Evolutionary conservation across 192 early-diverging fungal genomes (phyloP), one percentile per base, ranked within the genome.

Genomic region (Entomortierella beljakovae): DNA sequence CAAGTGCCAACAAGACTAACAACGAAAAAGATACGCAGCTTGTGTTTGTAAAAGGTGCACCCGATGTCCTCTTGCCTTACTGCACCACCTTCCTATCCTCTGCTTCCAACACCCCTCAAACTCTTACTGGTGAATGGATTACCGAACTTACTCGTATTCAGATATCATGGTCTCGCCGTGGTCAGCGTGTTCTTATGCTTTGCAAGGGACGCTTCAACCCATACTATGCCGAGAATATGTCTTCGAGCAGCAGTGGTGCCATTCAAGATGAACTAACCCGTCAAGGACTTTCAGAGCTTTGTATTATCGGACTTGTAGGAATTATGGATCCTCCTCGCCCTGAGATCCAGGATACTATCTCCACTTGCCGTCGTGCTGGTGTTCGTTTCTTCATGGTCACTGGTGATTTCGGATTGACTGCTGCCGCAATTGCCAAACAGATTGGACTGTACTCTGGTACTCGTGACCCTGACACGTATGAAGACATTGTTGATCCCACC

Each of bases 371-470:
- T 52, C 61, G 80, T 29, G 94, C 95, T 5, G 90, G 91, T 43
- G 83, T 94, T 43, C 88, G 92, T 49, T 85, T 97, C 38, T 90
- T 92, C 58, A 95, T 97, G 96, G 90, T 94, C 56, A 96, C 94
- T 22, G 95, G 94, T 57, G 94, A 96, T 57, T 92, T 91, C 62
- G 80, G 84, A 32, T 75, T 88, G 26, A 98, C 95, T 3, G 96
- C 96, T 7, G 90, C 85, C 18, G 88, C 90, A 11, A 94, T 98
- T 51, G 94, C 91, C 28, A 82, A 85, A 2, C 86, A 94, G 64
- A 91, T 95, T 71, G 90, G 90, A 33, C 92, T 98, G 52, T 90
- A 96, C 50, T 57, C 81, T 1, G 35, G 68, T 2, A 43, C 59
- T 22, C 58, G 51, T 23, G 53, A 69, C 6, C 65, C 71, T 5